Evolutionary conservation across 495 filamentous ascomycete genomes (phyloP).

Genomic region (Hamigera avellanea): DNA sequence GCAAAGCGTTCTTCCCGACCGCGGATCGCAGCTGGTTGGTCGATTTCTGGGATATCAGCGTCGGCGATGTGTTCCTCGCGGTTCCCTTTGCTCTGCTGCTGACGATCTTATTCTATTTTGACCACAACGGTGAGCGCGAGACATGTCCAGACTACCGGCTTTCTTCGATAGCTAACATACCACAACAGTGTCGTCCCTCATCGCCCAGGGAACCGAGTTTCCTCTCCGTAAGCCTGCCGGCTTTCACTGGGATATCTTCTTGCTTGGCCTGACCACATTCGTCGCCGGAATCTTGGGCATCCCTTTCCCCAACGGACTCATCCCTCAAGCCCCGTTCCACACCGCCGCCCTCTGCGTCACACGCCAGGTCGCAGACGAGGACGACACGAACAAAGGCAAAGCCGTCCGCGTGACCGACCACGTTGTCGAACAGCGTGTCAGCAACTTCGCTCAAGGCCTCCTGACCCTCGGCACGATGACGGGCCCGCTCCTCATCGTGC

Average conservation of each 20-base stretch:
- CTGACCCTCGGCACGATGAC: slow-evolving; percentile 81
- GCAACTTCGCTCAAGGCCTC: slow-evolving; percentile 76
- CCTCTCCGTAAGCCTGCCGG: slow-evolving; percentile 84
- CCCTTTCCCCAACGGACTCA: slow-evolving; percentile 85
- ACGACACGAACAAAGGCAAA: slow-evolving; percentile 50
- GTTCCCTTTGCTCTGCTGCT: slow-evolving; percentile 80
- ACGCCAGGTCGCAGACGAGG: slow-evolving; percentile 43
- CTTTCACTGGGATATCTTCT: slow-evolving; percentile 94
- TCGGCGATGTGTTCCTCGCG: slow-evolving; percentile 71
- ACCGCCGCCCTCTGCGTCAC: slow-evolving; percentile 74
- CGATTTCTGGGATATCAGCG: slow-evolving; percentile 72
- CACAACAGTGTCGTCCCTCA: slow-evolving; percentile 61
- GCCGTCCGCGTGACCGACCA: slow-evolving; percentile 49
- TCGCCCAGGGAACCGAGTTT: slow-evolving; percentile 87
- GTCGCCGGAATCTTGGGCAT: slow-evolving; percentile 76
- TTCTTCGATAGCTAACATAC: slow-evolving; percentile 3
- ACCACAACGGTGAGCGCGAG: slow-evolving; percentile 60
- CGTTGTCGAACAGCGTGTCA: slow-evolving; percentile 85
- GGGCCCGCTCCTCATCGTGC: slow-evolving; percentile 67
- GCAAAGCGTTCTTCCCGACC: slow-evolving; percentile 74
- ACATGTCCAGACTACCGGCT: not conserved
- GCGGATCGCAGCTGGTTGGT: slow-evolving; percentile 71
- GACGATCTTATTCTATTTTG: slow-evolving; percentile 86
- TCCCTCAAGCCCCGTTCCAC: slow-evolving; percentile 90
- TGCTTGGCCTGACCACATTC: slow-evolving; percentile 79